Evolutionary conservation across 139 green algal genomes (phyloP).

Genomic region (Deuterostichococcus epilithicus): DNA sequence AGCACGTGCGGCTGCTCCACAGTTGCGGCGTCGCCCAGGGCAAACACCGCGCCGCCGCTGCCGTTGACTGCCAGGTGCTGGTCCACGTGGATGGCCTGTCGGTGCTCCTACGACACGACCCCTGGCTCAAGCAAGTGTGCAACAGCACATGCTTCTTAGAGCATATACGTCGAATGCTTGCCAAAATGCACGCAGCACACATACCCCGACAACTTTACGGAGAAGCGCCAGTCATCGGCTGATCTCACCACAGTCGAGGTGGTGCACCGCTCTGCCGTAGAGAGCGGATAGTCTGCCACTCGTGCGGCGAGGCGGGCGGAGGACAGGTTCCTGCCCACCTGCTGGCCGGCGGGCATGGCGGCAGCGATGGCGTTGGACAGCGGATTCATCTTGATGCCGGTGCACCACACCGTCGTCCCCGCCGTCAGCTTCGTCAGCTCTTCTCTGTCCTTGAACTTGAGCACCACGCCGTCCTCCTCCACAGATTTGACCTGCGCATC

Average conservation of each 20-base stretch:
- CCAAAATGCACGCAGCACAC: too few species aligned
- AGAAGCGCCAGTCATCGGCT: too few species aligned
- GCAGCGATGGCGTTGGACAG: conserved; percentile 13
- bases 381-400: conserved; percentile 46
- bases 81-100: conserved; percentile 25
- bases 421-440: conserved; percentile 15
- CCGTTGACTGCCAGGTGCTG: conserved; percentile 33
- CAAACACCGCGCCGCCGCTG: conserved; percentile 32
- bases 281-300: too few species aligned
- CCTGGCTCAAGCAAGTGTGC: too few species aligned
- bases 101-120: conserved; percentile 30
- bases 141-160: too few species aligned
- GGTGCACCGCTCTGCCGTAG: too few species aligned
- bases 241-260: too few species aligned
- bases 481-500: conserved; percentile 27
- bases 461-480: conserved; percentile 18
- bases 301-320: too few species aligned
- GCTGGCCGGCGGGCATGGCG: neutral
- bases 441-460: neutral
- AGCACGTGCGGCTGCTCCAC: conserved; percentile 40
- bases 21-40: conserved; percentile 43
- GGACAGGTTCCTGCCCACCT: too few species aligned
- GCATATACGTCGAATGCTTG: too few species aligned
- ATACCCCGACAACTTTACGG: too few species aligned
- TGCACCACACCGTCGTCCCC: conserved; percentile 48